These are phyloP conservation scores for Zymoseptoria crescenta DNA, from an alignment of 2,329 filamentous ascomycete species.

Conservation along the genomic window DNA sequence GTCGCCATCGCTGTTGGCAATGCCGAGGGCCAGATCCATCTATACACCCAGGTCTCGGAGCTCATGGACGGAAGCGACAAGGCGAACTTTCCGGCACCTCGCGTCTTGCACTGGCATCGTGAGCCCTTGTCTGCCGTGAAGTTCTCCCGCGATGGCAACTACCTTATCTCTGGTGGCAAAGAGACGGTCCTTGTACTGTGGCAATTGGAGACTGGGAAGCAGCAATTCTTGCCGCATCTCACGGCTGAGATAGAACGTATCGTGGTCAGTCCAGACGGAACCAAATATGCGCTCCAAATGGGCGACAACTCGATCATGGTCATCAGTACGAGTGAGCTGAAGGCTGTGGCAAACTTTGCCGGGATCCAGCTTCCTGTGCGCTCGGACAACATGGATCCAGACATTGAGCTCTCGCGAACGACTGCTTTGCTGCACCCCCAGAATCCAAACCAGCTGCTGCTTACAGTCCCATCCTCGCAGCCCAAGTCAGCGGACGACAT, in stretches of 20 bases:
- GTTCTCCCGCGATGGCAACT: slow-evolving; percentile 94
- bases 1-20: slow-evolving; percentile 76
- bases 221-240: slow-evolving; percentile 82
- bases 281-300: slow-evolving; percentile 75
- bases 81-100: slow-evolving; percentile 39
- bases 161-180: slow-evolving; percentile 83
- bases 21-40: slow-evolving; percentile 64
- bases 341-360: slow-evolving; percentile 73
- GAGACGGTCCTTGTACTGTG: slow-evolving; percentile 86
- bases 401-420: slow-evolving; percentile 8
- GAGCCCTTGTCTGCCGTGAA: slow-evolving; percentile 74
- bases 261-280: slow-evolving; percentile 68
- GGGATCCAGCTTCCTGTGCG: slow-evolving; percentile 57
- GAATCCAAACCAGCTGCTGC: slow-evolving; percentile 35
- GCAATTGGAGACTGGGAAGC: slow-evolving; percentile 82
- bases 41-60: slow-evolving; percentile 52
- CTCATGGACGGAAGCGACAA: slow-evolving; percentile 19
- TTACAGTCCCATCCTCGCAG: slow-evolving; percentile 47
- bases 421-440: slow-evolving; percentile 36
- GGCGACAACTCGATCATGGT: slow-evolving; percentile 91
- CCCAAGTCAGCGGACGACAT: slow-evolving; percentile 29
- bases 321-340: slow-evolving; percentile 80
- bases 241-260: slow-evolving; percentile 78
- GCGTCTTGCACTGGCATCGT: slow-evolving; percentile 85
- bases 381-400: slow-evolving; percentile 7